Conservation (phyloP, 129 eudicot genomes). For the Flaveria sonorensis region DNA sequence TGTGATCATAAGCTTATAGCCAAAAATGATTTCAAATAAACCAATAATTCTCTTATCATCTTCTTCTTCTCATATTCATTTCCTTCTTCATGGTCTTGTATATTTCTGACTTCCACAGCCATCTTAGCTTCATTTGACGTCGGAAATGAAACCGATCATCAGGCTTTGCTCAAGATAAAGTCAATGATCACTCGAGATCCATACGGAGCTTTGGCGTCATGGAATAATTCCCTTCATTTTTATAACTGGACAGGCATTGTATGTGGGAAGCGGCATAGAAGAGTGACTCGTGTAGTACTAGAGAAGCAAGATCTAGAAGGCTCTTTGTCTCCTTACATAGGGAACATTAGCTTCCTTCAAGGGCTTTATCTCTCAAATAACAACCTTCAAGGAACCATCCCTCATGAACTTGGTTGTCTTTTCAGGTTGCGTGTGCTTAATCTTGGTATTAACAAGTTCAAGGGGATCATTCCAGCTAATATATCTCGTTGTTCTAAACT, state of each 20-base stretch:
- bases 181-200: conserved; percentile 7
- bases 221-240: conserved; percentile 13
- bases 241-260: conserved; percentile 14
- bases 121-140: background rate
- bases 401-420: conserved; percentile 21
- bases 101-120: background rate
- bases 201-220: background rate
- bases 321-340: conserved; percentile 16
- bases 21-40: background rate
- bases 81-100: background rate
- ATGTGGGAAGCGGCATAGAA: background rate
- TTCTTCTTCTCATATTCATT: no score
- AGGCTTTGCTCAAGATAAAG: conserved; percentile 16
- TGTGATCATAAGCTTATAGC: no score
- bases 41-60: background rate
- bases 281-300: background rate
- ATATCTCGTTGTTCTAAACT: background rate
- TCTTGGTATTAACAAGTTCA: background rate
- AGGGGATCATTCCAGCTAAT: conserved; percentile 1
- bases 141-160: background rate
- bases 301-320: background rate
- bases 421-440: background rate
- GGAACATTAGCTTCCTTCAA: conserved; percentile 25
- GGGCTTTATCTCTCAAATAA: background rate
- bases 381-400: conserved; percentile 13